Evolutionary conservation across 176 grass and related monocot species (phyloP).

Genomic region (Triticum timopheevii): DNA sequence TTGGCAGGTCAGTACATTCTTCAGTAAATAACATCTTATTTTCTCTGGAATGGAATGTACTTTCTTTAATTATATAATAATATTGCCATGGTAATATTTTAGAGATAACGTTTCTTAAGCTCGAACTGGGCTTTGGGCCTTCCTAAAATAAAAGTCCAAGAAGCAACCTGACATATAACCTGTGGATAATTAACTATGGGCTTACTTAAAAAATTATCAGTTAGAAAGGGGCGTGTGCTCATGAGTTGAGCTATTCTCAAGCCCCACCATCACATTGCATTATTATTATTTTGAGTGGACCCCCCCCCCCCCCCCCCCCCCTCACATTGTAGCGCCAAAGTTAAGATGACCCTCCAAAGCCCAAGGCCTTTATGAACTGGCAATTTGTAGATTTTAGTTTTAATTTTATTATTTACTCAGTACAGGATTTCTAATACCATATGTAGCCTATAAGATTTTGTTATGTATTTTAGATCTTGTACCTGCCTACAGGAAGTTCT

Average conservation of each 20-base stretch:
- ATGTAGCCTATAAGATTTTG: too few species aligned
- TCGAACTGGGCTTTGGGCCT: neutral
- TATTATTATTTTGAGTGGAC: too few species aligned
- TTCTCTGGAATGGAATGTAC: neutral
- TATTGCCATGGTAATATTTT: constrained; percentile 3
- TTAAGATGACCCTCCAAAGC: constrained; percentile 5
- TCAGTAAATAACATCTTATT: neutral
- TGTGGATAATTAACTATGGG: neutral
- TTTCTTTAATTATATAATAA: neutral
- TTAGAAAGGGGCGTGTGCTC: neutral
- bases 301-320: neutral
- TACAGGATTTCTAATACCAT: too few species aligned
- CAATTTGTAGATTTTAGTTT: neutral
- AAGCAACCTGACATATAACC: neutral
- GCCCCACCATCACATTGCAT: neutral
- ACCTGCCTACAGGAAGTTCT: constrained; percentile 1
- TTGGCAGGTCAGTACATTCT: constrained; percentile 75
- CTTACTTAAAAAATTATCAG: neutral
- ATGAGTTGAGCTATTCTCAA: constrained; percentile 4
- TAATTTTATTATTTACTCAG: neutral
- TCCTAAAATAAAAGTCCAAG: constrained; percentile 1
- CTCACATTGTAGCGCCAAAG: neutral
- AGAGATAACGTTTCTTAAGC: neutral
- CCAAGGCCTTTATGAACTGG: neutral
- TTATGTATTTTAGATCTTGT: neutral